phyloP scores from a whole-genome alignment of 345 rosid genomes.

The Cardamine resedifolia region DNA sequence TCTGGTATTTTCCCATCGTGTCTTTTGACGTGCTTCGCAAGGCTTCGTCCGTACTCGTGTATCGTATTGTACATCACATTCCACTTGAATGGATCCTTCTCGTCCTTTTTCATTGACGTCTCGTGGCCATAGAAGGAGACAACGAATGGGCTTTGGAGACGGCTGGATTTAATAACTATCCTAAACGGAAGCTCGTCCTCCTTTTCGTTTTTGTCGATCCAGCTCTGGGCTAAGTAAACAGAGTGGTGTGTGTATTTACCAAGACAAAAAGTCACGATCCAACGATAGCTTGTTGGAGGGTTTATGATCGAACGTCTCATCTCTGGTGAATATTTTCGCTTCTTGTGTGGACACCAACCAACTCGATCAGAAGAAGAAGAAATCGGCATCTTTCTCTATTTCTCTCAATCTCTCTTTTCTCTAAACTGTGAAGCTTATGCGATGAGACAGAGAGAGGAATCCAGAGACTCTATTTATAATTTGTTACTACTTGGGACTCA shows the following conservation, averaged over 20 bases:
- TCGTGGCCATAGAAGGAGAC: constrained; percentile 14
- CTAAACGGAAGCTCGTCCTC: background rate
- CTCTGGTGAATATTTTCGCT: background rate
- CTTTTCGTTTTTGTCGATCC: background rate
- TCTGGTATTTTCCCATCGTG: background rate
- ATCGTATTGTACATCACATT: constrained; percentile 5
- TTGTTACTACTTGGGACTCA: background rate
- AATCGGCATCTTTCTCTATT: background rate
- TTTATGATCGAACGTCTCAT: background rate
- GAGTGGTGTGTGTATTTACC: constrained; percentile 23
- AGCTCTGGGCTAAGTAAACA: constrained; percentile 9
- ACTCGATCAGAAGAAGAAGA: background rate
- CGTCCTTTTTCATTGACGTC: background rate
- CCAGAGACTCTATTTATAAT: background rate
- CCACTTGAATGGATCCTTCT: background rate
- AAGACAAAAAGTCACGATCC: background rate
- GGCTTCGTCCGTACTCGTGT: constrained; percentile 6
- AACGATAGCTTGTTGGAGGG: background rate
- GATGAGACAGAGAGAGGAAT: background rate
- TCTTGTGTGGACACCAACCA: constrained; percentile 5
- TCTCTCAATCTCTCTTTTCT: background rate
- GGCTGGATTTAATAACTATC: constrained; percentile 9
- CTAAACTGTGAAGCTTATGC: background rate
- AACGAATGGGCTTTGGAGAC: background rate
- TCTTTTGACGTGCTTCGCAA: background rate